Conservation (phyloP, 2,329 filamentous ascomycete genomes). For the Ustulina deusta region DNA sequence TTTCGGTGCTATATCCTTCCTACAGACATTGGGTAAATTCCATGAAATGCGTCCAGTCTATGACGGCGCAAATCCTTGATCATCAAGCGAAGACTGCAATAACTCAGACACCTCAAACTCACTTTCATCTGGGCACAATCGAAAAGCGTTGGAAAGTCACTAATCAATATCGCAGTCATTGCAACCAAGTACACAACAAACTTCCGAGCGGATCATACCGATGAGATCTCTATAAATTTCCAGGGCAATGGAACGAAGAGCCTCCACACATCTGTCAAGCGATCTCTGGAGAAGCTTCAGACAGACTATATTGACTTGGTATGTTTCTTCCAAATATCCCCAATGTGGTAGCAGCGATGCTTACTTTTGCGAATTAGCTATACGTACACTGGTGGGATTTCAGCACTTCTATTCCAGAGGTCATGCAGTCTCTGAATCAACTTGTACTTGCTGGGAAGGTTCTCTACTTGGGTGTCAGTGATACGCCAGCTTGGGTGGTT, state of each 20-base stretch:
- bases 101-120: neutral
- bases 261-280: conserved; percentile 65
- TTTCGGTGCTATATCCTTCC: neutral
- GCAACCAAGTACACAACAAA: conserved; percentile 77
- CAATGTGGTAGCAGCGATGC: conserved; percentile 2
- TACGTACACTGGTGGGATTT: conserved; percentile 78
- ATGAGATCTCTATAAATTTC: conserved; percentile 63
- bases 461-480: conserved; percentile 74
- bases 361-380: conserved; percentile 54
- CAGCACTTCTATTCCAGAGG: conserved; percentile 71
- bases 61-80: neutral
- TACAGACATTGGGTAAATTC: neutral
- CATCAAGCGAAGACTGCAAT: neutral
- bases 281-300: conserved; percentile 70
- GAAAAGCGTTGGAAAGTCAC: neutral
- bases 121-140: neutral
- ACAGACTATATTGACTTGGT: conserved; percentile 77
- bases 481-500: conserved; percentile 78
- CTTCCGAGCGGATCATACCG: conserved; percentile 59
- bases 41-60: neutral
- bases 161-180: conserved; percentile 61
- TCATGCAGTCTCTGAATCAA: conserved; percentile 76
- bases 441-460: conserved; percentile 72
- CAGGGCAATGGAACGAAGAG: conserved; percentile 73
- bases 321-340: conserved; percentile 36